phyloP scores from a whole-genome alignment of 2,329 filamentous ascomycete species.

The Botryotinia globosa region DNA sequence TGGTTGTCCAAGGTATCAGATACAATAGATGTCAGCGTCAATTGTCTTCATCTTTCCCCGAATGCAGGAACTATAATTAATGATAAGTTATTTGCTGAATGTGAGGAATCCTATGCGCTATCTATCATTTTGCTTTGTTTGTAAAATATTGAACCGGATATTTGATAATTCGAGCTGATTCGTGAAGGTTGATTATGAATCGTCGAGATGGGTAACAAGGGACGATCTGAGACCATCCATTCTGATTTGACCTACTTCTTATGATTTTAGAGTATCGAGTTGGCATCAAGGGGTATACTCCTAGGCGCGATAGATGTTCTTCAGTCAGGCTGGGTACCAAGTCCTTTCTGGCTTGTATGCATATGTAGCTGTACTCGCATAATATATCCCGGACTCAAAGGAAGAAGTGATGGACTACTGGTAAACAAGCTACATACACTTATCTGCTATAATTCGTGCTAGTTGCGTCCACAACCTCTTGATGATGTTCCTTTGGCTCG shows the following conservation, averaged over 20 bases:
- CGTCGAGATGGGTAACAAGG: neutral
- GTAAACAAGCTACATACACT: neutral
- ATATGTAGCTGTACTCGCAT: conserved; percentile 1
- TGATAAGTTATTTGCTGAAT: neutral
- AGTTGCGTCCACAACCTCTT: neutral
- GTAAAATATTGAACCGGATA: neutral
- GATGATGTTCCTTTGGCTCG: neutral
- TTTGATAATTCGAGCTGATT: neutral
- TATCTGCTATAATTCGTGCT: neutral
- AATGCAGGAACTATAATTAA: neutral
- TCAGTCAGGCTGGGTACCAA: neutral
- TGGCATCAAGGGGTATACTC: neutral
- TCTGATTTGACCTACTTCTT: neutral
- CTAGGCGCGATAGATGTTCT: neutral
- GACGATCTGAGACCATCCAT: neutral
- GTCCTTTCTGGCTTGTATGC: neutral
- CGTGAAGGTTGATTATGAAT: neutral
- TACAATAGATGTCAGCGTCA: neutral
- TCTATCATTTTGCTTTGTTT: neutral
- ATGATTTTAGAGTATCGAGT: neutral
- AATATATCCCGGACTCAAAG: neutral
- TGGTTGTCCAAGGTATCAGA: neutral
- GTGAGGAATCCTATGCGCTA: neutral
- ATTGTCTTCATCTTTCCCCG: neutral
- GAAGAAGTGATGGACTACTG: neutral